These are phyloP conservation scores for Kazachstania martiniae DNA, from an alignment of 805 yeast genomes.

Conservation along the genomic window DNA sequence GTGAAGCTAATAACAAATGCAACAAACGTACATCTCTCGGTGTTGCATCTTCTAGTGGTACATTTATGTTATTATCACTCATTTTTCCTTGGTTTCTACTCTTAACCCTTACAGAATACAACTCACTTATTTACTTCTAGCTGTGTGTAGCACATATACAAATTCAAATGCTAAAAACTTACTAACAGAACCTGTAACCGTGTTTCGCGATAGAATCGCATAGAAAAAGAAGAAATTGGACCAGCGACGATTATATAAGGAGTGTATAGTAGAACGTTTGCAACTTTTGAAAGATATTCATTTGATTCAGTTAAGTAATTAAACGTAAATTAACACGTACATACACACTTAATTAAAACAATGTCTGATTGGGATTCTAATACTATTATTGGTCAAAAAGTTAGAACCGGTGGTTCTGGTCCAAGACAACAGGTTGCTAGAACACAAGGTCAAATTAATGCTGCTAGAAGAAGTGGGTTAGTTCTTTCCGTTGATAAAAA, in stretches of 20 bases:
- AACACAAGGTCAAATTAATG: conserved; percentile 68
- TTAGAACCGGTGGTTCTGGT: conserved; percentile 79
- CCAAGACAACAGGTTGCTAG: conserved; percentile 81
- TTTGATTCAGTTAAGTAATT: conserved; percentile 7
- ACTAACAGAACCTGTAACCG: too few species aligned
- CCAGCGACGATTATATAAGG: too few species aligned
- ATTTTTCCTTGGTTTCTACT: too few species aligned
- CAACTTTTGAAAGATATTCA: too few species aligned
- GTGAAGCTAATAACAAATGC: conserved; percentile 86
- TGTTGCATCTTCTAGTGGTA: conserved; percentile 25
- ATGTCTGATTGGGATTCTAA: conserved; percentile 86
- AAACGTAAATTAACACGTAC: background rate
- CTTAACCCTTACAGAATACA: too few species aligned
- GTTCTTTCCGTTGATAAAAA: conserved; percentile 91
- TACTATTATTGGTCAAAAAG: conserved; percentile 81
- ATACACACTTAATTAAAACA: conserved; percentile 1
- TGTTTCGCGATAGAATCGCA: too few species aligned
- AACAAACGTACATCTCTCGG: conserved; percentile 90
- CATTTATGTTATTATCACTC: background rate
- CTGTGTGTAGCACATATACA: too few species aligned
- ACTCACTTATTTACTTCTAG: too few species aligned
- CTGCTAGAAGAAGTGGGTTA: conserved; percentile 86
- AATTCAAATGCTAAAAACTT: too few species aligned
- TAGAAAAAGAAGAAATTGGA: too few species aligned
- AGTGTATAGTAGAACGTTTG: too few species aligned